Conservation (phyloP, 257 asterid species). For the Galeopsis tetrahit region DNA sequence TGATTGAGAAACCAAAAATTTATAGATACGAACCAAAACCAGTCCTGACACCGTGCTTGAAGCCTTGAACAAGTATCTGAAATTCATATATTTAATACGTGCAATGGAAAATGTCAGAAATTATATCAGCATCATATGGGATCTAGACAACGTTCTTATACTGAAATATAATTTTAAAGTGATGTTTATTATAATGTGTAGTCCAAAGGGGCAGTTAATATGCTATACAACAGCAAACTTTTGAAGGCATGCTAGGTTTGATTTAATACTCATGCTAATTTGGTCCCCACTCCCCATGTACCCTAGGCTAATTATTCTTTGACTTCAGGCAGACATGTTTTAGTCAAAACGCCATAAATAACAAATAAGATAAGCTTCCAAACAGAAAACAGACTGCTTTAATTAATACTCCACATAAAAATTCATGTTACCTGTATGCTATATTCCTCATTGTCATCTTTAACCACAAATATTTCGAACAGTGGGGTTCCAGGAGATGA, state of each 20-base stretch:
- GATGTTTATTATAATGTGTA: background rate
- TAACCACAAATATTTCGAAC: slow-evolving; percentile 86
- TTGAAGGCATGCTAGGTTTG: too few species aligned
- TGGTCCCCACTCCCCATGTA: background rate
- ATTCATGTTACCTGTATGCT: slow-evolving; percentile 71
- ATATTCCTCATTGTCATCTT: slow-evolving; percentile 66
- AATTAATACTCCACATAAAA: background rate
- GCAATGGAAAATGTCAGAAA: background rate
- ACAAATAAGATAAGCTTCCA: background rate
- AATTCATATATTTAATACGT: background rate
- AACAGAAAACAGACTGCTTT: background rate
- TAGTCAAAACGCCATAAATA: slow-evolving; percentile 13
- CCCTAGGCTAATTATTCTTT: background rate
- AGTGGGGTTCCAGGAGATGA: slow-evolving; percentile 96
- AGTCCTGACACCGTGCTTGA: background rate
- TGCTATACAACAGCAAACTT: background rate
- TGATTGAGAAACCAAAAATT: background rate
- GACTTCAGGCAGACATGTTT: slow-evolving; percentile 20
- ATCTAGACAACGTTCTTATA: background rate
- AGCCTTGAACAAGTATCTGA: background rate
- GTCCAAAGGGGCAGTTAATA: background rate
- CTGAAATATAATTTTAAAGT: background rate
- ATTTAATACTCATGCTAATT: background rate
- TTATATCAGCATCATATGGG: background rate
- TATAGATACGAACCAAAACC: background rate